Percentiles rank a stretch among this genome's conserved stretches.
phyloP scores from a whole-genome alignment of 805 yeast species.

The Saccharomycopsis sp. region DNA sequence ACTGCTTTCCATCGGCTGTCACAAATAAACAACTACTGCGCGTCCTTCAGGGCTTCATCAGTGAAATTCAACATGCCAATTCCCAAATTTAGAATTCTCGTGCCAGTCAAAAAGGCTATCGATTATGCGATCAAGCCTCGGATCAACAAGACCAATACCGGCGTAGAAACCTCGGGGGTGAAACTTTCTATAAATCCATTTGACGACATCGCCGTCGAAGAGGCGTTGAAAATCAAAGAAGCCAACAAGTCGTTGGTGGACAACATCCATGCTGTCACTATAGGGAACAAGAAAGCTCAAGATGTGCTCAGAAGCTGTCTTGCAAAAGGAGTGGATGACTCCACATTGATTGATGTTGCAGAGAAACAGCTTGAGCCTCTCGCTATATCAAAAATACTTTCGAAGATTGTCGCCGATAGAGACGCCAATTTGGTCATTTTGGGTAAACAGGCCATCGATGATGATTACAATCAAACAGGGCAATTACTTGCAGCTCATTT shows the following conservation, averaged over 20 bases:
- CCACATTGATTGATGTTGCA: constrained; percentile 76
- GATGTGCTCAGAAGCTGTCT: constrained; percentile 83
- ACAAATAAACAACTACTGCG: too few species aligned
- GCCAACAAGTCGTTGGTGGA: constrained; percentile 63
- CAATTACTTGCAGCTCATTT: constrained; percentile 69
- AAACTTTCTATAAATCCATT: constrained; percentile 94
- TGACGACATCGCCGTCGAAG: constrained; percentile 97
- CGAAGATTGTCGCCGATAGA: constrained; percentile 63
- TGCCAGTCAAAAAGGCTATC: constrained; percentile 91
- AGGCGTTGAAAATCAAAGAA: constrained; percentile 74
- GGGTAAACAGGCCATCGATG: constrained; percentile 97
- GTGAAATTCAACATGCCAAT: not conserved
- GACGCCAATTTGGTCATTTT: constrained; percentile 72
- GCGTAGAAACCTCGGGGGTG: constrained; percentile 81
- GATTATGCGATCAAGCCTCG: constrained; percentile 93
- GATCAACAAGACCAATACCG: constrained; percentile 77
- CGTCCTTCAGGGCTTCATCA: too few species aligned
- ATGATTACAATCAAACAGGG: constrained; percentile 91
- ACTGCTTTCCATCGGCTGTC: not conserved
- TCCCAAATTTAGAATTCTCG: constrained; percentile 62
- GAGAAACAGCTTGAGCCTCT: constrained; percentile 77
- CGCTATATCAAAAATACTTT: constrained; percentile 78
- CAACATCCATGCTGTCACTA: constrained; percentile 81
- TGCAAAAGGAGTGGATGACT: constrained; percentile 90
- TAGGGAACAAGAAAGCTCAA: constrained; percentile 81